A percentile compares a stretch with the other conserved stretches of the same genome.
These are phyloP conservation scores for Fusarium pseudonygamai DNA, from an alignment of 2,329 filamentous ascomycete genomes.

Conservation along the genomic window DNA sequence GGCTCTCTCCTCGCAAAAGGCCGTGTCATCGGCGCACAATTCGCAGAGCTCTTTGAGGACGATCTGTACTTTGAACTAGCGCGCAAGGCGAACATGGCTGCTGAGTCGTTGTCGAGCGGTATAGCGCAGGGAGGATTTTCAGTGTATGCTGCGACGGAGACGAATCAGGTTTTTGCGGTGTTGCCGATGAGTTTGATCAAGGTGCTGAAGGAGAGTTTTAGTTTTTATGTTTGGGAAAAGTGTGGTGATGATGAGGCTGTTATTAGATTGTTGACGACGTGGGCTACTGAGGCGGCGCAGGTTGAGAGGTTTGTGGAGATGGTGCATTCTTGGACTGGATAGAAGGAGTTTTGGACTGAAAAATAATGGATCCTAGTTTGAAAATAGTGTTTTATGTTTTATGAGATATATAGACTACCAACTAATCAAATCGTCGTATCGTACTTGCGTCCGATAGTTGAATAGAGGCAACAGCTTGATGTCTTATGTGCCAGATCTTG, in stretches of 20 bases:
- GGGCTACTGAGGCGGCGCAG: constrained; percentile 57
- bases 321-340: constrained; percentile 25
- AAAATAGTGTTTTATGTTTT: background rate
- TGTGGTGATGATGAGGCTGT: constrained; percentile 51
- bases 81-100: constrained; percentile 54
- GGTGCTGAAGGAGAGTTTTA: constrained; percentile 53
- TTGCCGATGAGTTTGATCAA: constrained; percentile 52
- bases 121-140: constrained; percentile 54
- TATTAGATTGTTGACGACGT: constrained; percentile 59
- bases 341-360: background rate
- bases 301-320: constrained; percentile 50
- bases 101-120: constrained; percentile 54
- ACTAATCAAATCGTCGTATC: background rate
- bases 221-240: constrained; percentile 60
- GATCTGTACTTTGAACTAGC: constrained; percentile 59
- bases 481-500: background rate
- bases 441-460: background rate
- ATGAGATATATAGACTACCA: background rate
- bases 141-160: constrained; percentile 57
- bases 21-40: constrained; percentile 59
- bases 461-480: background rate
- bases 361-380: accelerated
- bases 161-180: constrained; percentile 61
- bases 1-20: constrained; percentile 61
- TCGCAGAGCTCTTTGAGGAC: constrained; percentile 58